phyloP scores from a whole-genome alignment of 2,329 filamentous ascomycete species.

The Neofusicoccum sp. region DNA sequence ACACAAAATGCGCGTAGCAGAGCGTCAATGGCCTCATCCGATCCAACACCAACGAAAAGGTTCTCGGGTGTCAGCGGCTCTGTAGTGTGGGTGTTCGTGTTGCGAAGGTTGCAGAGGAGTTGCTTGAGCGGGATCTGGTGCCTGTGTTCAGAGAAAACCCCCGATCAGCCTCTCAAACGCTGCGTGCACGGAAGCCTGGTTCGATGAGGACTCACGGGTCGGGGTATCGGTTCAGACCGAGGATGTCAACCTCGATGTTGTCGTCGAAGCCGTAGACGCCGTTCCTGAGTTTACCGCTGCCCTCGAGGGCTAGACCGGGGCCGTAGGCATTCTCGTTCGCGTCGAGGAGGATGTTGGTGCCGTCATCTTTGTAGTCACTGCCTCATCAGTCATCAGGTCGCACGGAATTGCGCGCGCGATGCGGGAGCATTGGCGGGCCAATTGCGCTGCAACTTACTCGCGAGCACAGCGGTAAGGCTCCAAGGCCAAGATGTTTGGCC shows the following conservation, averaged over 20 bases:
- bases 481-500: conserved; percentile 53
- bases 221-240: conserved; percentile 88
- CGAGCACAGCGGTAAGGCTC: conserved; percentile 55
- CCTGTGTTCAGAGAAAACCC: not conserved
- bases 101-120: conserved; percentile 81
- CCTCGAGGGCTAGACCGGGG: conserved; percentile 64
- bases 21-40: conserved; percentile 94
- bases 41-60: conserved; percentile 92
- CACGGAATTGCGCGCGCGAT: too few relatives aligned
- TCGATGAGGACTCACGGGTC: conserved; percentile 61
- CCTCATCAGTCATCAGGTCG: conserved; percentile 30
- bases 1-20: conserved; percentile 90
- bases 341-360: conserved; percentile 91
- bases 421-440: conserved; percentile 20
- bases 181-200: not conserved
- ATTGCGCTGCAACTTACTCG: conserved; percentile 42
- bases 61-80: conserved; percentile 74
- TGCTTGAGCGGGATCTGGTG: conserved; percentile 88
- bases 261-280: conserved; percentile 36
- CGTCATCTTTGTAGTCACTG: conserved; percentile 98
- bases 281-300: conserved; percentile 49
- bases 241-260: conserved; percentile 67
- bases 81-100: conserved; percentile 77
- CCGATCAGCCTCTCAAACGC: not conserved
- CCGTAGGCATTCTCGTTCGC: conserved; percentile 98